These are phyloP conservation scores for Amylostereum areolatum DNA, from an alignment of 1,284 basidiomycete genomes.

Conservation along the genomic window DNA sequence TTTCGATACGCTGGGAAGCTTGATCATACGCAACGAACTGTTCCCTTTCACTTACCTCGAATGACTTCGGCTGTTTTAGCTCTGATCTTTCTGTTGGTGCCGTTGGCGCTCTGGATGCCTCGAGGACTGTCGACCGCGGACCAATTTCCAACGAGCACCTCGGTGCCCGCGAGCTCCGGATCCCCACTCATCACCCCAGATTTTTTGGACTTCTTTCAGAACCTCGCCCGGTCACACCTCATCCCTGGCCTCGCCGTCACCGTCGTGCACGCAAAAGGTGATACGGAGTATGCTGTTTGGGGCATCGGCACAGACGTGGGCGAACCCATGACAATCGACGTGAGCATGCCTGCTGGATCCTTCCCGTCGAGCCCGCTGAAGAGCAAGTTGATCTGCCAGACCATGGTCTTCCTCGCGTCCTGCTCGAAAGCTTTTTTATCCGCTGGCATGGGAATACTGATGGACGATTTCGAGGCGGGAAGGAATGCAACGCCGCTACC, in stretches of 20 bases:
- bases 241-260: constrained; percentile 21
- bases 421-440: constrained; percentile 41
- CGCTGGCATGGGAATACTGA: constrained; percentile 29
- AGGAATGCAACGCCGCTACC: constrained; percentile 25
- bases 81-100: too few relatives aligned
- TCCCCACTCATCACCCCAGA: too few relatives aligned
- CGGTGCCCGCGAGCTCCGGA: too few relatives aligned
- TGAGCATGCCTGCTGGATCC: constrained; percentile 14
- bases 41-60: too few relatives aligned
- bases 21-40: too few relatives aligned
- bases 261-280: constrained; percentile 14
- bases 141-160: too few relatives aligned
- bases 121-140: too few relatives aligned
- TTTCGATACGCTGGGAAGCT: too few relatives aligned
- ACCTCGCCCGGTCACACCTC: background rate
- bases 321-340: constrained; percentile 21
- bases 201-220: too few relatives aligned
- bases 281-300: constrained; percentile 19
- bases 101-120: too few relatives aligned
- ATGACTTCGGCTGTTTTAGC: too few relatives aligned
- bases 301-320: constrained; percentile 25
- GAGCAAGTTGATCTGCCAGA: constrained; percentile 18
- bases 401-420: constrained; percentile 35
- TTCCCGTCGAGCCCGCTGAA: background rate
- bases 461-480: constrained; percentile 23